Evolutionary conservation across 2,329 filamentous ascomycete genomes (phyloP).

Genomic region (Cercospora sp.): DNA sequence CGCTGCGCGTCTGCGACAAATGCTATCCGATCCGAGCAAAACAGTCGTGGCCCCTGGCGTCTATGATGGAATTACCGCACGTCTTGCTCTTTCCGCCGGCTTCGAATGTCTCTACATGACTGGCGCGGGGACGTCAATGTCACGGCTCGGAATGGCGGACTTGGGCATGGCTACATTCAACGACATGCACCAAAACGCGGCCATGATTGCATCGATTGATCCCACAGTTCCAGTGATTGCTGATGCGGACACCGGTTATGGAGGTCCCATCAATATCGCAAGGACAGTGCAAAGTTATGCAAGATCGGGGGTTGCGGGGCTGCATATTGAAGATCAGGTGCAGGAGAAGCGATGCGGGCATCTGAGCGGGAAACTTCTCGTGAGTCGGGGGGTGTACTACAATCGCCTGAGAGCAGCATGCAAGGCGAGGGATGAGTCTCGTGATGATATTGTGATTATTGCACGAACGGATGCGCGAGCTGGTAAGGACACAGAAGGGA

Average conservation of each 20-base stretch:
- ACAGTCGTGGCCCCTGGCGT: conserved; percentile 63
- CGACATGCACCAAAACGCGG: conserved; percentile 65
- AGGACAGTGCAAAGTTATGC: conserved; percentile 33
- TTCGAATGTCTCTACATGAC: conserved; percentile 70
- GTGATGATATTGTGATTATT: conserved; percentile 63
- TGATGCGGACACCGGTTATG: conserved; percentile 62
- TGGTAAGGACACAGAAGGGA: conserved; percentile 34
- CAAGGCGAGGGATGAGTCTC: conserved; percentile 50
- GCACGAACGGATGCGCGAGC: conserved; percentile 65
- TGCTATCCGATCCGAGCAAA: conserved; percentile 36
- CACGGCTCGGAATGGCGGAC: conserved; percentile 63
- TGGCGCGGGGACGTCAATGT: conserved; percentile 63
- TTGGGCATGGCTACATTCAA: conserved; percentile 62
- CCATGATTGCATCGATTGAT: conserved; percentile 64
- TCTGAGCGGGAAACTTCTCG: conserved; percentile 61
- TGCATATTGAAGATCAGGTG: conserved; percentile 66
- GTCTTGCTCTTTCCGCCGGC: conserved; percentile 62
- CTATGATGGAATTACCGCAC: conserved; percentile 67
- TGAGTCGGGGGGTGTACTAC: conserved; percentile 53
- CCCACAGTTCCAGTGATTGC: conserved; percentile 60
- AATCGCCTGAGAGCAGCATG: conserved; percentile 59
- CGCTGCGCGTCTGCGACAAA: conserved; percentile 33
- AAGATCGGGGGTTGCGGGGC: conserved; percentile 57
- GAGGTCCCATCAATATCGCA: conserved; percentile 42
- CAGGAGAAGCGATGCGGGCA: conserved; percentile 65